A percentile compares a stretch with the other conserved stretches of the same genome.
Conservation (phyloP, 768 basidiomycete species). For the Mycena polygramma region DNA sequence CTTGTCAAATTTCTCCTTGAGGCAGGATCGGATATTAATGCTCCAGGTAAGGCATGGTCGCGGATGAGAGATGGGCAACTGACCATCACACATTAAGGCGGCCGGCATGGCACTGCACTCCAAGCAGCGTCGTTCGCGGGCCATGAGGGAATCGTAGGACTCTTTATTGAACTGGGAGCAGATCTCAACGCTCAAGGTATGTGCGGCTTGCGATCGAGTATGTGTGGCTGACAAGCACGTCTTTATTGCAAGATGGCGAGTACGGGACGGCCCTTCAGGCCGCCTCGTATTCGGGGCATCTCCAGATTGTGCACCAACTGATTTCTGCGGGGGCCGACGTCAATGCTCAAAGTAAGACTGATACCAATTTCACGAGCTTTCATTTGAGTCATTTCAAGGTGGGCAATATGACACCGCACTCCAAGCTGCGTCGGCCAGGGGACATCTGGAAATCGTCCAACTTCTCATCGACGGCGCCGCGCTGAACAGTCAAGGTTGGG, state of each 20-base stretch:
- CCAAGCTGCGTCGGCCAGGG: neutral
- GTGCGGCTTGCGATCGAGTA: neutral
- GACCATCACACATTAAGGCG: too few species aligned
- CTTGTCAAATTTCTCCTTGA: too few species aligned
- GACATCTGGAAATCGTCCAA: neutral
- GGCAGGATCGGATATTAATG: too few species aligned
- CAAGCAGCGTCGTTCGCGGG: too few species aligned
- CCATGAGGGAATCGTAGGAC: too few species aligned
- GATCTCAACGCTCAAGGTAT: neutral
- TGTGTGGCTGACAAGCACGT: too few species aligned
- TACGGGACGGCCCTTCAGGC: slow-evolving; percentile 8
- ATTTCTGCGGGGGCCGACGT: neutral
- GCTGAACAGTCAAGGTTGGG: neutral
- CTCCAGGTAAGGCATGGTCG: too few species aligned
- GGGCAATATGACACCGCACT: slow-evolving; percentile 2
- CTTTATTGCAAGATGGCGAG: neutral
- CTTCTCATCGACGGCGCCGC: slow-evolving; percentile 3
- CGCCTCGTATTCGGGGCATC: neutral
- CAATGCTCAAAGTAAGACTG: neutral
- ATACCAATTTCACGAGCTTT: too few species aligned
- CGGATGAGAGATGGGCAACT: too few species aligned
- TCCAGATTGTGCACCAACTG: neutral
- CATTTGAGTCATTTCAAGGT: neutral
- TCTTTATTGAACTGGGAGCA: neutral
- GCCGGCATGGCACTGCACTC: too few species aligned